Evolutionary conservation across 257 asterid species (phyloP), one percentile per base, ranked within the genome.

Genomic region (Rauvolfia tetraphylla): DNA sequence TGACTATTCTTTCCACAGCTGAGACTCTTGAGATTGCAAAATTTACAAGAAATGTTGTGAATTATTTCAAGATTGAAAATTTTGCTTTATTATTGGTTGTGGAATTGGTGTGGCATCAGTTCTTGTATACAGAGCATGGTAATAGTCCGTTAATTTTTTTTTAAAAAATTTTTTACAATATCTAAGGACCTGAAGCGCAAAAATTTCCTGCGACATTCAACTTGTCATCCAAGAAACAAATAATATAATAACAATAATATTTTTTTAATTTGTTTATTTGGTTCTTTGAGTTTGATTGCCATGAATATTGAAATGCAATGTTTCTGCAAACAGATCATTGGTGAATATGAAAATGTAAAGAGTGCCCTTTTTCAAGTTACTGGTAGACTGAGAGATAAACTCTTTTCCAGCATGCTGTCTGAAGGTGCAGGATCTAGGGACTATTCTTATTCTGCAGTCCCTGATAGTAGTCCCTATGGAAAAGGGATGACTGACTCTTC

Each of bases 301-400:
- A 61, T 36, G 20, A 9, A 34, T 49, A 39, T 57, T 29, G 23
- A 59, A 68, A 67, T 54, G 31, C 72, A 10, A 75, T 57, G 59
- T 71, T 18, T 79, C 68, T 68, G 75, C 76, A 56, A 8, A 67
- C 88, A 88, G 92, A 83, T 89, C 71, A 68, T 79, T 39, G 91
- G 95, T 49, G 81, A 83, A 46, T 85, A 77, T 76, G 89, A 83
- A 36, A 85, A 76, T 63, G 95, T 89, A 62, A 88, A 85, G 85
- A 79, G 72, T 17, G 86, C 95, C 68, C 84, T 89, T 29, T 79
- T 82, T 81, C 91, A 84, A 85, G 70, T 89, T 85, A 85, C 91
- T 78, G 90, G 91, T 73, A 88, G 82, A 80, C 85, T 89, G 71
- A 81, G 88, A 82, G 82, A 84, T 54, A 72, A 57, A 36, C 74